Evolutionary conservation across 805 yeast species (phyloP).

Genomic region (Kazachstania kunashirensis): DNA sequence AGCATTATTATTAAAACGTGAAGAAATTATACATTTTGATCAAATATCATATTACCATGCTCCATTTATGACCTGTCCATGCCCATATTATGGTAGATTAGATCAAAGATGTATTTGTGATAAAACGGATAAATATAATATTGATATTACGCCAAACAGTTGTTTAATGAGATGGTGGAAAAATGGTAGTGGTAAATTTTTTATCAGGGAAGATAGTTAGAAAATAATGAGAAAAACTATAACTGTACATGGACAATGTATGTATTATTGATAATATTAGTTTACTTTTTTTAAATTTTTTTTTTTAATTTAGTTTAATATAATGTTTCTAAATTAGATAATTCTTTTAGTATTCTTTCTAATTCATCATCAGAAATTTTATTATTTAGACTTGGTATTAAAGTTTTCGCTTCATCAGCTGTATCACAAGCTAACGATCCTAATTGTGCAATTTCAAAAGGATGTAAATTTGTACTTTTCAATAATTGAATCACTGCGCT

Average conservation of each 20-base stretch:
- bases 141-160: slow-evolving; percentile 42
- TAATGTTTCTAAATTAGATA: slow-evolving; percentile 53
- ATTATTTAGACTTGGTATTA: slow-evolving; percentile 75
- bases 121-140: slow-evolving; percentile 34
- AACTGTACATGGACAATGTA: too few relatives aligned
- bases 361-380: slow-evolving; percentile 82
- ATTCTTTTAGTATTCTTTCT: slow-evolving; percentile 78
- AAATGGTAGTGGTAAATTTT: slow-evolving; percentile 42
- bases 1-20: slow-evolving; percentile 45
- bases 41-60: slow-evolving; percentile 73
- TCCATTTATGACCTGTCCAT: slow-evolving; percentile 61
- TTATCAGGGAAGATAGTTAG: slow-evolving; percentile 13
- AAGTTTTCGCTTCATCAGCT: slow-evolving; percentile 91
- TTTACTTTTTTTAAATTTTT: slow-evolving; percentile 1
- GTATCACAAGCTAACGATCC: slow-evolving; percentile 92
- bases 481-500: slow-evolving; percentile 86
- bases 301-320: slow-evolving; percentile 15
- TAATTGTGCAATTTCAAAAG: slow-evolving; percentile 85
- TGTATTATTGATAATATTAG: neutral
- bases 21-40: slow-evolving; percentile 65
- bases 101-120: slow-evolving; percentile 57
- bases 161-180: slow-evolving; percentile 76
- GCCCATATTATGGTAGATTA: slow-evolving; percentile 37
- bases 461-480: slow-evolving; percentile 70
- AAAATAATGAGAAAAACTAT: too few relatives aligned